phyloP scores from a whole-genome alignment of 2,329 filamentous ascomycete genomes.

The Epichloe glyceriae region DNA sequence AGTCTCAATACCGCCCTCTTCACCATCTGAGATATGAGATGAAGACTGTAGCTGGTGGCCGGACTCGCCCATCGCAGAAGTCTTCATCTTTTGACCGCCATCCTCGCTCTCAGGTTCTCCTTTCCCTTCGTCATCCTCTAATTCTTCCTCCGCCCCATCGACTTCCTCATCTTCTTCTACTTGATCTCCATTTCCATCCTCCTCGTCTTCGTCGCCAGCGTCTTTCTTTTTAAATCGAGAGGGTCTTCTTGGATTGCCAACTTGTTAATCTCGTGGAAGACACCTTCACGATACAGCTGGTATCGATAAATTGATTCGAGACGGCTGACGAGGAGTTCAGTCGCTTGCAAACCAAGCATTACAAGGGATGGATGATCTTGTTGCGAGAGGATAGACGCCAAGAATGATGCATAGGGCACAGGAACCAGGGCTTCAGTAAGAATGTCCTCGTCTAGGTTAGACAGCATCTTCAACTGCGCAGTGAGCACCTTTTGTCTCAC shows the following conservation, averaged over 20 bases:
- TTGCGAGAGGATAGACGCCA: conserved; percentile 90
- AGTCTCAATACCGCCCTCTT: conserved; percentile 10
- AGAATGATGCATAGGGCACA: conserved; percentile 88
- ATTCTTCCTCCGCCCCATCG: neutral
- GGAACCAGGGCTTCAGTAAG: conserved; percentile 73
- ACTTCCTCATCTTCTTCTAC: conserved; percentile 13
- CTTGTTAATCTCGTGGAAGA: conserved; percentile 81
- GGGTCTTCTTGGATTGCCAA: conserved; percentile 43
- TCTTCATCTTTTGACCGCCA: conserved; percentile 13
- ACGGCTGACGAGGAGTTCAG: conserved; percentile 73
- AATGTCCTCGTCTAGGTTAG: conserved; percentile 76
- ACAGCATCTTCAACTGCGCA: conserved; percentile 96
- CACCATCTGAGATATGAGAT: conserved; percentile 2
- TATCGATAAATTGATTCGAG: conserved; percentile 84
- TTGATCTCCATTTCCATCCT: conserved; percentile 9
- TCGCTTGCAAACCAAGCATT: conserved; percentile 75
- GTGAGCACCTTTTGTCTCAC: conserved; percentile 91
- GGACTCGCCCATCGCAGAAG: conserved; percentile 7
- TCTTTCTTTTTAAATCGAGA: conserved; percentile 1
- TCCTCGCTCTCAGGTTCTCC: neutral
- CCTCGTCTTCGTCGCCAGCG: conserved; percentile 9
- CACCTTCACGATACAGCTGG: conserved; percentile 93
- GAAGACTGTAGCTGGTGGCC: neutral
- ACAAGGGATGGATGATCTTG: conserved; percentile 84
- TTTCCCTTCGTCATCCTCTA: neutral